phyloP scores from a whole-genome alignment of 441 rosid species.

The Erysimum pusillum region DNA sequence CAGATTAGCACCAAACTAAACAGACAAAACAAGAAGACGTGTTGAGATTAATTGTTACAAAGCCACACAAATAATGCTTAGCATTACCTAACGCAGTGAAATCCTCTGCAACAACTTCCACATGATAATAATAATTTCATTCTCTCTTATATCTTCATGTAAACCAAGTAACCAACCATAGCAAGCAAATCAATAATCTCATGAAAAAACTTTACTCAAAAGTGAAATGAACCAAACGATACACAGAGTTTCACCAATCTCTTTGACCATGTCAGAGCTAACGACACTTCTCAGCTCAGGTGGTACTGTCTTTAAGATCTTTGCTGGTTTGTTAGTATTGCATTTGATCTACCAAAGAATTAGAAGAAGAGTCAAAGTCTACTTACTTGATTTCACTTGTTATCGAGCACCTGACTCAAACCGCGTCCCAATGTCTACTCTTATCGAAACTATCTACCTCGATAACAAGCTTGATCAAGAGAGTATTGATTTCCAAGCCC shows the following conservation, averaged over 20 bases:
- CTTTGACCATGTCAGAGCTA: conserved; percentile 33
- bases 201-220: neutral
- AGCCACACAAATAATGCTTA: conserved; percentile 32
- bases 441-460: conserved; percentile 46
- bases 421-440: conserved; percentile 54
- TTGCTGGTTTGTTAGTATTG: conserved; percentile 23
- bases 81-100: conserved; percentile 45
- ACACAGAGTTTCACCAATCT: conserved; percentile 15
- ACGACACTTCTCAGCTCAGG: conserved; percentile 33
- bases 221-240: conserved; percentile 37
- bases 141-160: conserved; percentile 27
- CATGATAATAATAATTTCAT: conserved; percentile 28
- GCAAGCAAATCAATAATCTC: conserved; percentile 20
- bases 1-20: neutral
- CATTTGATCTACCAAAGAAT: conserved; percentile 42
- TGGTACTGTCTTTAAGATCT: conserved; percentile 8
- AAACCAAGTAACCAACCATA: neutral
- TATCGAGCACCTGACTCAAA: conserved; percentile 51
- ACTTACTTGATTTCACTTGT: conserved; percentile 59
- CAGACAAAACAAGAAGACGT: conserved; percentile 33
- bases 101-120: conserved; percentile 43
- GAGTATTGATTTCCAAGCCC: conserved; percentile 52
- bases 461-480: conserved; percentile 48
- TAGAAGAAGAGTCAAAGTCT: conserved; percentile 38
- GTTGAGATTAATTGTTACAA: conserved; percentile 25